Evolutionary conservation across 1,284 basidiomycete genomes (phyloP), one percentile per base, ranked within the genome.

Genomic region (Austroboletus sp.): DNA sequence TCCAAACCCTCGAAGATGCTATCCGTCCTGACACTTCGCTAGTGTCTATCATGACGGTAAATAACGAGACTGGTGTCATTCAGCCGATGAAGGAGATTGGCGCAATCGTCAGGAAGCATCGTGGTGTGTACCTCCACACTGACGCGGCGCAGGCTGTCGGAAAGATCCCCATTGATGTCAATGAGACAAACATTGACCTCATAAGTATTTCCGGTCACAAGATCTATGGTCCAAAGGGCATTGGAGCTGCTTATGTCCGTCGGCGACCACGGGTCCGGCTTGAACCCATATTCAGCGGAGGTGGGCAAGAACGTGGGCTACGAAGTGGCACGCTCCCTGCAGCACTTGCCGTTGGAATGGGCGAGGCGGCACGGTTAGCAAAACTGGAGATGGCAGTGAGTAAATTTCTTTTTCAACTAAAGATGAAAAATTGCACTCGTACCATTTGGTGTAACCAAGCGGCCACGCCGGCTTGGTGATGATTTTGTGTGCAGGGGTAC

Each of bases 61-160:
- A 99, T 74, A 99, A 99, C 70, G 96, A 99, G 72, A 98, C 94
- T 6, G 96, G 96, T 40, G 94, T 98, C 51, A 96, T 99, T 52
- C 96, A 98, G 65, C 96, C 96, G 1, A 78, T 98, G 52, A 88
- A 89, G 64, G 93, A 98, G 67, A 98, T 99, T 54, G 95, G 94
- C 19, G 78, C 80, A 4, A 76, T 96, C 25, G 66, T 90, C 42
- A 80, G 84, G 63, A 82, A 88, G 66, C 78, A 91, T 65, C 81
- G 92, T 58, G 88, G 90, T 10, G 79, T 96, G 12, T 87, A 93
- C 67, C 86, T 99, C 75, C 96, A 99, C 70, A 95, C 96, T 17
- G 96, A 99, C 66, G 95, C 90, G 15, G 96, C 96, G 0, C 96
- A 99, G 68, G 95, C 94, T 4, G 82, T 83, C 11, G 95, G 96